Conservation (phyloP, 2,329 filamentous ascomycete genomes). For the Colletotrichum sp. region DNA sequence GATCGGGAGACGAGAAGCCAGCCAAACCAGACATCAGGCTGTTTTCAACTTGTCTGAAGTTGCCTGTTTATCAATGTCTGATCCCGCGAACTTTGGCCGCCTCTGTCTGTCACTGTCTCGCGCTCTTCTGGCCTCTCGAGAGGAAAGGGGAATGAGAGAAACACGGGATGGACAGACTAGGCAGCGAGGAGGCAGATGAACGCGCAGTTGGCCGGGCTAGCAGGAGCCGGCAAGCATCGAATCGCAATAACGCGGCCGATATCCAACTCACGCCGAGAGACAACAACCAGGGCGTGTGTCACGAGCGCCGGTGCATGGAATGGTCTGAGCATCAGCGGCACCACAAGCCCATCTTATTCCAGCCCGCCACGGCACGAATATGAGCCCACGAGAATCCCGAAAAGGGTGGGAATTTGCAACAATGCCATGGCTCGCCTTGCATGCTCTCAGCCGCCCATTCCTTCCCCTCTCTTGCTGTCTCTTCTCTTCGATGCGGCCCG, state of each 20-base stretch:
- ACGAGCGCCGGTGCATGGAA: neutral
- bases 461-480: neutral
- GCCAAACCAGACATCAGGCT: neutral
- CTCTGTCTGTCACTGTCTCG: neutral
- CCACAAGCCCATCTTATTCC: neutral
- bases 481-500: neutral
- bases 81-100: neutral
- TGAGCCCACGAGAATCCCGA: neutral
- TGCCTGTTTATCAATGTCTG: neutral
- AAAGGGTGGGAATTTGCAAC: neutral
- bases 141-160: neutral
- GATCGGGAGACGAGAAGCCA: neutral
- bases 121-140: neutral
- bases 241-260: neutral
- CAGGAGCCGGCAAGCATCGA: neutral
- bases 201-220: neutral
- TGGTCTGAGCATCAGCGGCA: slow-evolving; percentile 19
- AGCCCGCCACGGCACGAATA: slow-evolving; percentile 3
- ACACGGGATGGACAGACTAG: neutral
- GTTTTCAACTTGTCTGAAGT: slow-evolving; percentile 5
- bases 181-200: neutral
- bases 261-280: slow-evolving; percentile 1
- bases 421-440: neutral
- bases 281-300: neutral
- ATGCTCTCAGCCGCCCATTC: neutral